Base-by-base conservation (phyloP, 192 early-diverging fungal genomes). In the Coemansia sp. region DNA sequence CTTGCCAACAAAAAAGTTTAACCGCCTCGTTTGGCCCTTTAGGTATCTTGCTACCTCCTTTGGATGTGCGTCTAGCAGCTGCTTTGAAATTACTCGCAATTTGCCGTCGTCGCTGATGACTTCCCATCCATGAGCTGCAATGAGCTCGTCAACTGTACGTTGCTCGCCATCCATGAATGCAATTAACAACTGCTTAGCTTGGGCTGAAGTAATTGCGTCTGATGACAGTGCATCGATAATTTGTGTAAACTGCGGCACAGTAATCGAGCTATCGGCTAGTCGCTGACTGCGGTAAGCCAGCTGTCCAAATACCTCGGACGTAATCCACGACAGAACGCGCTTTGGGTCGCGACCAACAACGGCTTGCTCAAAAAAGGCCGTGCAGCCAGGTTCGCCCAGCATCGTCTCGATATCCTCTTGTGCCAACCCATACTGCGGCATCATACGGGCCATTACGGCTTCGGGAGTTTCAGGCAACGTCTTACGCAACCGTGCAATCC, bases 1-100 rank as follows among this genome's bases (percentile, higher is more conserved):
- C 72, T 93, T 86, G 6, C 93, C 92, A 21, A 94, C 83, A 66
- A 97, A 90, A 82, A 92, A 94, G 27, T 88, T 87, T 5, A 91
- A 71, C 31, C 92, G 55, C 4, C 89, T 86, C 16, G 75, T 50
- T 39, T 92, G 90, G 0, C 92, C 93, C 12, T 72, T 77, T 64
- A 83, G 67, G 41, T 92, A 83, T 9, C 77, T 80, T 12, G 80
- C 64, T 0, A 89, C 87, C 78, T 93, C 69, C 14, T 72, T 70
- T 19, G 69, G 77, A 63, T 79, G 68, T 23, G 35, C 50, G 2
- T 60, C 61, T 3, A 83, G 45, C 9, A 83, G 37, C 19, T 51
- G 19, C 16, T 29, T 23, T 16, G 57, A 68, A 10, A 77, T 61
- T 19, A 61, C 48, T 11, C 21, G 57, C 4, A 84, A 39, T 57